A percentile compares a stretch with the other conserved stretches of the same genome.
Evolutionary conservation across 306 rosid species (phyloP).

Genomic region (Vigna nakashimae): DNA sequence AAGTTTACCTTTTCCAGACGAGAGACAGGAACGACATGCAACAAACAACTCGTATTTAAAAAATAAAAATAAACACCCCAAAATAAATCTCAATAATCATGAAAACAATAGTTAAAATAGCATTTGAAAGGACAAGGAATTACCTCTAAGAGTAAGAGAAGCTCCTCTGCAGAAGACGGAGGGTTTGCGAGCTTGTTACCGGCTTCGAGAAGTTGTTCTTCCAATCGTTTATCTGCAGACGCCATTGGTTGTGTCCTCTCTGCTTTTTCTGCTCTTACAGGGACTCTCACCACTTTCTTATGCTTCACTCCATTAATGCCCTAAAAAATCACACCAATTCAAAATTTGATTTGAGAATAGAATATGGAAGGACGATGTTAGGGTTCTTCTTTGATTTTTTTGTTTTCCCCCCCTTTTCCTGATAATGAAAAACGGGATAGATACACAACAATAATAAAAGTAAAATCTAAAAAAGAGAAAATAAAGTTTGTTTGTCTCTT

Average conservation of each 20-base stretch:
- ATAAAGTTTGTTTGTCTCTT: neutral
- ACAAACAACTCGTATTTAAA: neutral
- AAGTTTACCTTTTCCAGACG: neutral
- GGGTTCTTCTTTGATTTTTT: constrained; percentile 52
- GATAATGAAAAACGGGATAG: constrained; percentile 2
- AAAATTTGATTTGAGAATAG: constrained; percentile 7
- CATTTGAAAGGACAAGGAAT: constrained; percentile 3
- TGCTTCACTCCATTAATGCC: constrained; percentile 61
- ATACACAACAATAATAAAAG: neutral
- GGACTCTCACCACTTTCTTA: constrained; percentile 35
- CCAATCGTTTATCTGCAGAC: constrained; percentile 60
- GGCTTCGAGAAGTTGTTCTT: constrained; percentile 69
- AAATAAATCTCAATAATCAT: constrained; percentile 7
- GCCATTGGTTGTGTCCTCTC: constrained; percentile 58
- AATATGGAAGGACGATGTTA: constrained; percentile 46
- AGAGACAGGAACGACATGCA: constrained; percentile 23
- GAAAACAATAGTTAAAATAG: neutral
- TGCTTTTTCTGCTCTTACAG: constrained; percentile 57
- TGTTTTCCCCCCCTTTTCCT: neutral
- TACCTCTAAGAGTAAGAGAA: constrained; percentile 80
- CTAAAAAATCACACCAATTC: constrained; percentile 17
- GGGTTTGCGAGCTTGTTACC: constrained; percentile 77
- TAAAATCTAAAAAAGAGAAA: neutral
- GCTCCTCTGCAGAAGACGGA: constrained; percentile 74
- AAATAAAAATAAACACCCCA: fast-evolving